phyloP scores from a whole-genome alignment of 2,329 filamentous ascomycete species.

The Xylogone sp. region DNA sequence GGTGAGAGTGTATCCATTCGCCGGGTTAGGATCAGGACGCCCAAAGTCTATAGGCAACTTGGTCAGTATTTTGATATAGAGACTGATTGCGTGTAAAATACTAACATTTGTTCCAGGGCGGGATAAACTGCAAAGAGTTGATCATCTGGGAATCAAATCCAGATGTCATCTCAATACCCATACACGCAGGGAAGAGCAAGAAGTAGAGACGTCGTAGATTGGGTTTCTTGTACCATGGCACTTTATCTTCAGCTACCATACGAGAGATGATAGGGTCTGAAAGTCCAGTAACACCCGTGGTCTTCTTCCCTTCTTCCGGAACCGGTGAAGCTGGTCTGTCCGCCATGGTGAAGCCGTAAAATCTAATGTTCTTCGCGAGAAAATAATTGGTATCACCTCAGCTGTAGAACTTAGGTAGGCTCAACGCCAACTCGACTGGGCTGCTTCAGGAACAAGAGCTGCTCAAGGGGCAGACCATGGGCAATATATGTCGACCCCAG shows the following conservation, averaged over 20 bases:
- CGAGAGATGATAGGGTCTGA: conserved; percentile 36
- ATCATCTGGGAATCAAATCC: conserved; percentile 49
- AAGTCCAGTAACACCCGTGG: neutral
- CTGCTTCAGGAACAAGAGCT: too few relatives aligned
- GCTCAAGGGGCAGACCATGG: too few relatives aligned
- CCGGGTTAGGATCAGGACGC: neutral
- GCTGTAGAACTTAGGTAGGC: too few relatives aligned
- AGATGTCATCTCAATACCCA: conserved; percentile 52
- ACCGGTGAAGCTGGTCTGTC: neutral
- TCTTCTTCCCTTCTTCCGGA: neutral
- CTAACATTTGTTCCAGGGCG: conserved; percentile 28
- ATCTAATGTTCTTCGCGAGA: too few relatives aligned
- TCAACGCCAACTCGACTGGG: too few relatives aligned
- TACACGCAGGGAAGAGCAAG: conserved; percentile 41
- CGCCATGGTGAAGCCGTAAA: neutral
- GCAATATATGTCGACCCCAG: too few relatives aligned
- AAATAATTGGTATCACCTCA: too few relatives aligned
- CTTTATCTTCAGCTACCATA: conserved; percentile 34
- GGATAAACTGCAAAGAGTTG: conserved; percentile 37
- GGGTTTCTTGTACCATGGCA: conserved; percentile 35
- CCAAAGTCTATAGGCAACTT: neutral
- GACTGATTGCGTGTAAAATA: neutral
- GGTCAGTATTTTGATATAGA: neutral
- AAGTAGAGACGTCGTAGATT: conserved; percentile 35
- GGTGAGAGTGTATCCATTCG: neutral